These are phyloP conservation scores for Hypomontagnella monticulosa DNA, from an alignment of 495 filamentous ascomycete species.

Conservation along the genomic window DNA sequence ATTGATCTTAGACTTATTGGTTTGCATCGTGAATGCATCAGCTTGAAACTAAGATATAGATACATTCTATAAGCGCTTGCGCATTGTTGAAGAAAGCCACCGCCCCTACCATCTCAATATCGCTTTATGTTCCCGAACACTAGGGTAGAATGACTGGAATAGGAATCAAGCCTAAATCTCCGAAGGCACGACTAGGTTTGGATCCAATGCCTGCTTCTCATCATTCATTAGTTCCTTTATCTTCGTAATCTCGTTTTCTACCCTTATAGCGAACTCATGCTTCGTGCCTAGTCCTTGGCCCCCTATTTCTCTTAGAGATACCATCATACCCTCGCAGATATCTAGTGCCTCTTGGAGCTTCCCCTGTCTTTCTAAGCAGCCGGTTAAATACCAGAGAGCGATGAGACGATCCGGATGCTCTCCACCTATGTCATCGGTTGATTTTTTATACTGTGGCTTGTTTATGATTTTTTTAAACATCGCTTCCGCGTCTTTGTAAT, in stretches of 20 bases:
- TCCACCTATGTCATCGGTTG: conserved; percentile 21
- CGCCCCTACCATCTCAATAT: too few species aligned
- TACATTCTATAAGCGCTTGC: too few species aligned
- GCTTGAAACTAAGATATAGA: too few species aligned
- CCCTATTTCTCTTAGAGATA: not conserved
- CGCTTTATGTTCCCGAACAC: too few species aligned
- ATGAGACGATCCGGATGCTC: conserved; percentile 42
- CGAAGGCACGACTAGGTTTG: conserved; percentile 9
- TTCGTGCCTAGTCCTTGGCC: conserved; percentile 9
- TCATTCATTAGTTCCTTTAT: conserved; percentile 8
- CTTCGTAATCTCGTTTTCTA: conserved; percentile 8
- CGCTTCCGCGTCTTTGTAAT: conserved; percentile 44
- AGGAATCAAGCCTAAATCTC: not conserved
- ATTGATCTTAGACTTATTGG: too few species aligned
- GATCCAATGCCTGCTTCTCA: not conserved
- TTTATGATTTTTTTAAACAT: conserved; percentile 38
- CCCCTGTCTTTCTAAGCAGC: conserved; percentile 32
- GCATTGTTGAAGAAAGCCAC: too few species aligned
- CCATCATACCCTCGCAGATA: not conserved
- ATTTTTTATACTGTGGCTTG: conserved; percentile 21
- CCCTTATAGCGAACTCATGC: conserved; percentile 18
- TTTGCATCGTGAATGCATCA: too few species aligned
- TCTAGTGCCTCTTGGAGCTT: conserved; percentile 36
- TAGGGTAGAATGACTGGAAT: too few species aligned
- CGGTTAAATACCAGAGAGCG: conserved; percentile 28